Conservation (phyloP, 1,284 basidiomycete genomes). For the Tausonia pullulans region DNA sequence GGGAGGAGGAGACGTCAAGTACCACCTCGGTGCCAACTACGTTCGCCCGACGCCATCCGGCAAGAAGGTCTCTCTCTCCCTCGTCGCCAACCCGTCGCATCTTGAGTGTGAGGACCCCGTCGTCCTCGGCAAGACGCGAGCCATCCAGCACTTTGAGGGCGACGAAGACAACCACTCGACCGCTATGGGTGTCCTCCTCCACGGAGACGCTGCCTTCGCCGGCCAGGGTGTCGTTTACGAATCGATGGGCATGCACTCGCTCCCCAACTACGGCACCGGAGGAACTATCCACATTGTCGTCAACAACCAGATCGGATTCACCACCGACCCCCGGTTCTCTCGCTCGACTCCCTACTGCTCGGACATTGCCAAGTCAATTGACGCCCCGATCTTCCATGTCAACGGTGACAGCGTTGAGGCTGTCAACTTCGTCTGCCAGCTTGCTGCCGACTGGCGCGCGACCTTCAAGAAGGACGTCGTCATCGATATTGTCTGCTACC, state of each 20-base stretch:
- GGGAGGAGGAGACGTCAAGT: slow-evolving; percentile 96
- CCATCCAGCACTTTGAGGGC: slow-evolving; percentile 87
- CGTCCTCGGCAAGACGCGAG: slow-evolving; percentile 94
- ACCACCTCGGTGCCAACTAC: slow-evolving; percentile 98
- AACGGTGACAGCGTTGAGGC: slow-evolving; percentile 99
- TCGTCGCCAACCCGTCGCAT: slow-evolving; percentile 98
- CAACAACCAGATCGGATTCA: slow-evolving; percentile 99
- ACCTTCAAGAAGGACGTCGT: slow-evolving; percentile 99
- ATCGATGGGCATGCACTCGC: slow-evolving; percentile 96
- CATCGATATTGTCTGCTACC: slow-evolving; percentile 97
- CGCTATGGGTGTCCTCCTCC: slow-evolving; percentile 89
- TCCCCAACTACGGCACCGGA: slow-evolving; percentile 91
- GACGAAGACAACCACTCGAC: slow-evolving; percentile 65
- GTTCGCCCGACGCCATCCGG: slow-evolving; percentile 95
- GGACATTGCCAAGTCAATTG: slow-evolving; percentile 97
- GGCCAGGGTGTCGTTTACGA: slow-evolving; percentile 99
- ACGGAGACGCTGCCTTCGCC: slow-evolving; percentile 97
- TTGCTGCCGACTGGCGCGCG: slow-evolving; percentile 95
- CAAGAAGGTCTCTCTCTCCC: slow-evolving; percentile 92
- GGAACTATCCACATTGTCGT: slow-evolving; percentile 98
- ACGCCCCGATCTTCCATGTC: slow-evolving; percentile 98
- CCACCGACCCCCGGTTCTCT: slow-evolving; percentile 93
- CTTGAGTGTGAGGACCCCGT: slow-evolving; percentile 95
- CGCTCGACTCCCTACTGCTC: slow-evolving; percentile 99
- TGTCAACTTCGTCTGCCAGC: slow-evolving; percentile 93